phyloP scores from a whole-genome alignment of 2,329 filamentous ascomycete genomes.

The Hypoxylon sp. region DNA sequence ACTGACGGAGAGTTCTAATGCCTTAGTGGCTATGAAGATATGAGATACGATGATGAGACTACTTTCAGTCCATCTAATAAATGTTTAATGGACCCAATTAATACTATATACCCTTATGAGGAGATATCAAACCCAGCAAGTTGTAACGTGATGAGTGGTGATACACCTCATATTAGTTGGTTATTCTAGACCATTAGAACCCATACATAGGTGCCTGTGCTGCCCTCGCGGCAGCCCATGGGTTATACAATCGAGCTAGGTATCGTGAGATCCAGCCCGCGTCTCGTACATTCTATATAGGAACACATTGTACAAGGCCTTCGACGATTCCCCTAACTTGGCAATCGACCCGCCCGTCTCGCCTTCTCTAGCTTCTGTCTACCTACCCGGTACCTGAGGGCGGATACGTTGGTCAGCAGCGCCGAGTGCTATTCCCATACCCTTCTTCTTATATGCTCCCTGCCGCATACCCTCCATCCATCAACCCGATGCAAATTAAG shows the following conservation, averaged over 20 bases:
- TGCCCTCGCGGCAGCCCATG: neutral
- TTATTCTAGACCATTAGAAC: neutral
- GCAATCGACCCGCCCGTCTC: neutral
- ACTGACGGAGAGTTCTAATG: slow-evolving; percentile 74
- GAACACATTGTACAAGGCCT: slow-evolving; percentile 17
- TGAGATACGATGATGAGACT: slow-evolving; percentile 44
- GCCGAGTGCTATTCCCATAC: neutral
- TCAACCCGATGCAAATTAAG: neutral
- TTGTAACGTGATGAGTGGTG: slow-evolving; percentile 3
- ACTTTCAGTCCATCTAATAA: neutral
- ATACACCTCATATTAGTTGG: slow-evolving; percentile 2
- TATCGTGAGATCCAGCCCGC: slow-evolving; percentile 12
- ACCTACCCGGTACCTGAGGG: neutral
- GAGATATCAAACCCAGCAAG: neutral
- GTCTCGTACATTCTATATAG: slow-evolving; percentile 8
- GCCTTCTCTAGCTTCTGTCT: neutral
- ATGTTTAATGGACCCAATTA: neutral
- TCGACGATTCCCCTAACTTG: neutral
- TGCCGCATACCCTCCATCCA: neutral
- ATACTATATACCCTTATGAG: slow-evolving; percentile 3
- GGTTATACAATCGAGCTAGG: slow-evolving; percentile 7
- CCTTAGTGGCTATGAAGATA: slow-evolving; percentile 56
- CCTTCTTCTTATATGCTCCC: neutral
- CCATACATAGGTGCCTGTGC: slow-evolving; percentile 1
- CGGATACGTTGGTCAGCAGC: neutral